These are phyloP conservation scores for Aspergillus sp. DNA, from an alignment of 2,329 filamentous ascomycete genomes.

Conservation along the genomic window DNA sequence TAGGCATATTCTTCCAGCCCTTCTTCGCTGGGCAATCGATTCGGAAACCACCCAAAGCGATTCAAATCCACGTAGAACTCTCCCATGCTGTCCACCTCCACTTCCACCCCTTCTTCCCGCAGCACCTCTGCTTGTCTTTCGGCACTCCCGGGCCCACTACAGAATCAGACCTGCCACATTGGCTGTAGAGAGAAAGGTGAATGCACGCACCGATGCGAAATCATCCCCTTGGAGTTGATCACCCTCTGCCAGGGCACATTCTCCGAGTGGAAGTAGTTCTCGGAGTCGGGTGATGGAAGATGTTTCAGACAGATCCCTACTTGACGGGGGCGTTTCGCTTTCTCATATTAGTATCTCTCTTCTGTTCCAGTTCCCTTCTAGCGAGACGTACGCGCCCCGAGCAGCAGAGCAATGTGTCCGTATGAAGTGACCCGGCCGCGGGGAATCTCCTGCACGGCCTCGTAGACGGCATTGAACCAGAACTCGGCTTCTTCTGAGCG, in stretches of 20 bases:
- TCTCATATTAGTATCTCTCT: too few relatives aligned
- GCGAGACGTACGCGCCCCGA: slow-evolving; percentile 57
- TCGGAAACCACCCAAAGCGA: slow-evolving; percentile 50
- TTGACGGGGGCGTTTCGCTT: slow-evolving; percentile 73
- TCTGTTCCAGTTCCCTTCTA: too few relatives aligned
- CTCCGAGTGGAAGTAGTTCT: slow-evolving; percentile 61
- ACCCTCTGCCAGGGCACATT: slow-evolving; percentile 96
- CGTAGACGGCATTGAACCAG: slow-evolving; percentile 67
- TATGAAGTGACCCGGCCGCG: slow-evolving; percentile 82
- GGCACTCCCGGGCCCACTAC: slow-evolving; percentile 42
- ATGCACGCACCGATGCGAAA: slow-evolving; percentile 70
- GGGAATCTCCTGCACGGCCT: slow-evolving; percentile 81
- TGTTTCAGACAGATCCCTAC: slow-evolving; percentile 90
- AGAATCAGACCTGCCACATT: slow-evolving; percentile 3
- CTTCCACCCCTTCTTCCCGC: slow-evolving; percentile 41
- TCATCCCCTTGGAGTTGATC: slow-evolving; percentile 80
- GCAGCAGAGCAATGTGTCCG: slow-evolving; percentile 64
- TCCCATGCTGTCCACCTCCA: slow-evolving; percentile 41
- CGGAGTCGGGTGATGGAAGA: slow-evolving; percentile 55
- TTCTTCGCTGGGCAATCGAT: slow-evolving; percentile 48
- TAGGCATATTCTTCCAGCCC: slow-evolving; percentile 10
- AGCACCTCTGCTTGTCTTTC: slow-evolving; percentile 42
- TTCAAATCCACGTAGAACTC: slow-evolving; percentile 44
- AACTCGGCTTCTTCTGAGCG: slow-evolving; percentile 48
- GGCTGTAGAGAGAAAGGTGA: neutral